Percentiles rank a stretch among this genome's conserved stretches.
phyloP scores from a whole-genome alignment of 2,329 filamentous ascomycete genomes.

The Fusarium pininemorale region DNA sequence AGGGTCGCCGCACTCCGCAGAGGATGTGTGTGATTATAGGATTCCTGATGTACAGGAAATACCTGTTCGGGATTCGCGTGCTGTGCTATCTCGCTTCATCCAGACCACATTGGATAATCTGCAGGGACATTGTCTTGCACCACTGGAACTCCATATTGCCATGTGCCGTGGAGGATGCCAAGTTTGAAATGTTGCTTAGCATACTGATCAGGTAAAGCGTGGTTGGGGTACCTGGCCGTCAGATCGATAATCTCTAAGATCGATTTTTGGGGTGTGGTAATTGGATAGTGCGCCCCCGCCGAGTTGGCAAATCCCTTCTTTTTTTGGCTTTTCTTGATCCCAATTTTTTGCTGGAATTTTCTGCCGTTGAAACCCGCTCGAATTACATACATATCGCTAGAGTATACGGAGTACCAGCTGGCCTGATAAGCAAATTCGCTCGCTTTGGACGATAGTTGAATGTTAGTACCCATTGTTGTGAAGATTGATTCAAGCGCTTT shows the following conservation, averaged over 20 bases:
- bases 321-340: background rate
- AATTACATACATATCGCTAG: background rate
- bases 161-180: slow-evolving; percentile 29
- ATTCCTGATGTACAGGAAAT: slow-evolving; percentile 22
- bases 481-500: background rate
- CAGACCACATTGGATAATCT: background rate
- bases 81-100: background rate
- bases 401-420: background rate
- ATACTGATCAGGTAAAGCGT: slow-evolving; percentile 35
- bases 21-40: background rate
- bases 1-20: background rate
- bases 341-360: background rate
- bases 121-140: slow-evolving; percentile 26
- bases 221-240: slow-evolving; percentile 22
- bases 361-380: background rate
- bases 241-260: slow-evolving; percentile 35
- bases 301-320: background rate
- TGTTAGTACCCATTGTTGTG: too few species aligned
- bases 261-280: slow-evolving; percentile 23
- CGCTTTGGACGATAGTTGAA: too few species aligned
- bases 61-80: slow-evolving; percentile 25
- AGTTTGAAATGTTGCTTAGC: slow-evolving; percentile 31
- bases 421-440: background rate
- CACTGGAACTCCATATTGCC: slow-evolving; percentile 24
- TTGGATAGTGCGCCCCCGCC: slow-evolving; percentile 13